Evolutionary conservation across 257 asterid genomes (phyloP), one percentile per base, ranked within the genome.

Genomic region (Pogostemon cablin): DNA sequence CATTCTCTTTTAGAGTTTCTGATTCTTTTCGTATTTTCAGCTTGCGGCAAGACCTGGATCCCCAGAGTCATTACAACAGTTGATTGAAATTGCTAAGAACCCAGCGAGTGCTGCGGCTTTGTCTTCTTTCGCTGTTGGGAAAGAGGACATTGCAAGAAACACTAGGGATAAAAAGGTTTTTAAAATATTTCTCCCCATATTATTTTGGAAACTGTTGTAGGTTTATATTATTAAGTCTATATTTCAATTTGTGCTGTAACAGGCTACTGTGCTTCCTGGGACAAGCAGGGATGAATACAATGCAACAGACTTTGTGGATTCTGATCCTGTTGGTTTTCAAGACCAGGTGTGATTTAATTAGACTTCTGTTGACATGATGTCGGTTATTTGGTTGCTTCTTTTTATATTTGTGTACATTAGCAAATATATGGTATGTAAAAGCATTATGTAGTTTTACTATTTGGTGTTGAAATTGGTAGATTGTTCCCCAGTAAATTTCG

Each of bases 11-110:
- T 67, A 12, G 40, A 46, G 79, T 60, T 71, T 50, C 83, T 85
- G 71, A 80, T 20, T 53, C 25, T 41, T 25, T 78, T 52, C 37
- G 12, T 17, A 50, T 54, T 55, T 79, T 59, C 89, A 95, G 99
- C 82, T 95, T 74, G 99, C 99, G 15, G 87, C 95, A 73, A 88
- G 98, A 80, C 98, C 99, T 75, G 99, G 96, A 60, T 89, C 97
- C 80, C 99, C 98, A 0, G 97, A 95, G 77, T 86, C 96, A 68
- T 80, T 95, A 77, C 96, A 86, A 65, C 92, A 83, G 78, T 88
- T 95, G 75, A 86, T 95, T 82, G 99, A 95, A 84, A 86, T 91
- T 72, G 99, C 95, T 40, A 95, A 92, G 81, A 91, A 91, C 75
- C 96, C 96, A 53, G 73, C 86, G 57, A 84, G 44, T 79, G 72